Evolutionary conservation across 1,284 basidiomycete genomes (phyloP), one percentile per base, ranked within the genome.

Genomic region (Boletus smithii): DNA sequence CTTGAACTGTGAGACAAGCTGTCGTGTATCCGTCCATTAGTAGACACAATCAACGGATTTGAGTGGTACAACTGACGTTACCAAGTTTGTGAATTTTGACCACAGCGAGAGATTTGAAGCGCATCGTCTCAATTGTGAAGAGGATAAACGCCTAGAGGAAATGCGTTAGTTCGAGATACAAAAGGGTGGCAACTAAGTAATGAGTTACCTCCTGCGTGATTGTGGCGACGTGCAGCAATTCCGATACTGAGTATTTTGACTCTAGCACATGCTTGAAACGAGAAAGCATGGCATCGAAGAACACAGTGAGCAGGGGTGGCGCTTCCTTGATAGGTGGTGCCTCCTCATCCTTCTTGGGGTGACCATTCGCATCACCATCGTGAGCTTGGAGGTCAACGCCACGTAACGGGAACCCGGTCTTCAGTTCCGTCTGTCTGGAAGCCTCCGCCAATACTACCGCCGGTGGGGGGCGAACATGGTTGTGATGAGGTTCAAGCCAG

Each of bases 401-500:
- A 58, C 80, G 82, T 46, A 84, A 66, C 5, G 84, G 79, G 52
- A 81, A 74, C 0, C 83, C 83, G 0, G 80, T 83, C 65, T 85
- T 88, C 40, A 80, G 65, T 60, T 86, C 81, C 0, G 80, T 77
- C 59, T 80, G 75, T 55, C 81, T 85, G 3, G 82, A 77, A 18
- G 82, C 83, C 61, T 88, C 86, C 7, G 85, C 85, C 22, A 88
- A 70, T 22, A 88, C 84, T 9, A 77, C 75, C 4, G 77, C 68
- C 1, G 86, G 78, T 20, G 80, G 80, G 9, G 85, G 87, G 6
- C 87, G 81, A 27, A 77, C 73, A 56, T 85, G 71, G 50, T 86
- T 73, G 54, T 89, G 85, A 61, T 86, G 82, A 8, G 83, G 84
- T 51, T 79, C 81, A 17, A 89, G 72, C 88, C 88, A 91, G 44